Base-by-base conservation (phyloP, 148 eudicot species). In the Gaultheria prostrata region DNA sequence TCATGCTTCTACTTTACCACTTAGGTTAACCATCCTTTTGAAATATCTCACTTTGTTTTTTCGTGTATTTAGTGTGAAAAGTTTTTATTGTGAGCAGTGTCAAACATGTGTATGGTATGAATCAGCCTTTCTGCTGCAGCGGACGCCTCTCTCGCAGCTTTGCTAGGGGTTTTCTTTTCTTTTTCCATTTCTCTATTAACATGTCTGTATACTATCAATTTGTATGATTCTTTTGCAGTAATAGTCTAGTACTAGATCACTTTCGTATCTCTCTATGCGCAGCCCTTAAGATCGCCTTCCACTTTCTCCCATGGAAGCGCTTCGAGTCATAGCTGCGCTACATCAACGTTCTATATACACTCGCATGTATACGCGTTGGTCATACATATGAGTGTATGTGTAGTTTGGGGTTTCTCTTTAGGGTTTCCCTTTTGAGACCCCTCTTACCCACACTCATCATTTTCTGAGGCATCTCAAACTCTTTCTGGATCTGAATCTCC, bases 251-350 rank as follows among this genome's bases (percentile, higher is more conserved):
- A 76, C 32, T 32, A 17, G 43, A 17, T 54, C 24, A 18, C 14
- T 80, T 53, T 54, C 7, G 5, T 59, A 54, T 84, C 32, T 75
- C 9, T 49, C 9, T 49, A 79, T 57, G 94, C 91, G 94, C 90
- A 78, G 93, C 97, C 97, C 95, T 94, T 93, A 94, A 90, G 93
- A 92, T 35, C 39, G 39, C 39, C 39, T 35, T 35, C 39, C 39
- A 35, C 39, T 35, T 35, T 35, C 39, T 35, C 39, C 24, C 72
- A 91, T 94, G 95, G 94, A 94, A 94, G 94, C 94, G 95, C 91
- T 88, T 94, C 84, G 95, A 93, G 98, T 91, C 95, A 94, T 94
- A 91, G 98, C 95, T 76, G 93, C 94, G 94, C 92, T 70, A 92
- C n/a, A 91, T 90, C 39, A 89, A 92, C 24, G 17, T 9, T 11